Base-by-base conservation (phyloP, 2,329 filamentous ascomycete genomes). In the Ophiosphaerella narmari region DNA sequence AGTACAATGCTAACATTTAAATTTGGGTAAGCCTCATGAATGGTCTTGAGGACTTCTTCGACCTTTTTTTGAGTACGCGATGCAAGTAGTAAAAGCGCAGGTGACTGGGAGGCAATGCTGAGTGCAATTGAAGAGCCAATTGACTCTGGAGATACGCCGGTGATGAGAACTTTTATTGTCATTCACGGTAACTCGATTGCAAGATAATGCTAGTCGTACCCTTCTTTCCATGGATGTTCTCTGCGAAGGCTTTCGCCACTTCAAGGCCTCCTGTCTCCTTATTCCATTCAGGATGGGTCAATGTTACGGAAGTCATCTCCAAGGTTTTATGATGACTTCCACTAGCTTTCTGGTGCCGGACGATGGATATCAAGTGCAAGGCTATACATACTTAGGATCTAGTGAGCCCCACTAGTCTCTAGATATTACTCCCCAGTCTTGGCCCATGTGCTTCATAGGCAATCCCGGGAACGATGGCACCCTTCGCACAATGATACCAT, bases 21-120 rank as follows among this genome's bases (percentile, higher is more conserved):
- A 0, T 74, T 68, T 29, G 74, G 53, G 18, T 66, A 55, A 3
- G 54, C 55, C 52, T 64, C 49, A 11, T 54, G 40, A 46, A 81
- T 65, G 18, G 60, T 53, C 4, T 73, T 65, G 7, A 71, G 67
- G 1, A 77, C 74, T 4, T 72, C 55, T 3, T 74, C 63, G 11
- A 77, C 63, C 42, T 80, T 82, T 12, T 66, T 48, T 8, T 63
- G 52, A 34, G 70, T 78, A 43, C 81, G 80, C 14, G 78, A 77
- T 9, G 66, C 68, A 29, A 72, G 63, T 18, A 72, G 60, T 0
- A 72, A 43, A 7, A 72, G 57, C 8, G 39, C 21, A 0, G 69
- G 68, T 1, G 41, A 45, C 46, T 70, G 65, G 0, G 66, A 70
- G 21, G 66, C 66, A 8, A 70, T 56, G 16, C 58, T 54, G 3